Conservation (phyloP, 345 rosid species). For the Eutrema yunnanense region DNA sequence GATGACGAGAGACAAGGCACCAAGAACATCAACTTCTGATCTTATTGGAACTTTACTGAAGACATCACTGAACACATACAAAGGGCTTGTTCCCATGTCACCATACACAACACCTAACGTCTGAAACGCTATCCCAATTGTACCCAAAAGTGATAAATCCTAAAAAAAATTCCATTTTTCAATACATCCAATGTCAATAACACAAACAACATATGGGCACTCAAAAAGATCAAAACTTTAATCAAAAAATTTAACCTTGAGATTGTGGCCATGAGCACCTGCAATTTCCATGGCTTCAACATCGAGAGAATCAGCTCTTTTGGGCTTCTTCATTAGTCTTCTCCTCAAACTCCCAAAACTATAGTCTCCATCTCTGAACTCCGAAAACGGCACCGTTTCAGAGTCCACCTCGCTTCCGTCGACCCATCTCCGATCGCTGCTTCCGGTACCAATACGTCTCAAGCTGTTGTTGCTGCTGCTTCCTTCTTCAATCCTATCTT, state of each 20-base stretch:
- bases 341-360: slow-evolving; percentile 63
- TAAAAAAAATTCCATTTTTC: slow-evolving; percentile 19
- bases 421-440: slow-evolving; percentile 85
- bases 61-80: slow-evolving; percentile 88
- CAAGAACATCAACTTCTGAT: slow-evolving; percentile 84
- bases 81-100: slow-evolving; percentile 96
- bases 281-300: slow-evolving; percentile 96
- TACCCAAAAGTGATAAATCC: slow-evolving; percentile 63
- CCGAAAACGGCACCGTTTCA: slow-evolving; percentile 46
- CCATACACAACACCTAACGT: slow-evolving; percentile 98
- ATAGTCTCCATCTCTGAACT: slow-evolving; percentile 32
- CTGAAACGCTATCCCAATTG: slow-evolving; percentile 85
- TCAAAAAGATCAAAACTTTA: slow-evolving; percentile 10
- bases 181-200: slow-evolving; percentile 1
- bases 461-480: slow-evolving; percentile 41
- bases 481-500: slow-evolving; percentile 69
- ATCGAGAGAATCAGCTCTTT: slow-evolving; percentile 76
- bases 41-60: slow-evolving; percentile 79
- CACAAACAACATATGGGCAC: neutral
- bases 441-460: slow-evolving; percentile 36
- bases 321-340: slow-evolving; percentile 67
- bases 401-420: slow-evolving; percentile 85
- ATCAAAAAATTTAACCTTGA: slow-evolving; percentile 39
- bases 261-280: slow-evolving; percentile 45
- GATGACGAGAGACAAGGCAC: slow-evolving; percentile 88